Evolutionary conservation across 139 green algal genomes (phyloP), one percentile per base, ranked within the genome.

Genomic region (Tetradesmus obliquus): DNA sequence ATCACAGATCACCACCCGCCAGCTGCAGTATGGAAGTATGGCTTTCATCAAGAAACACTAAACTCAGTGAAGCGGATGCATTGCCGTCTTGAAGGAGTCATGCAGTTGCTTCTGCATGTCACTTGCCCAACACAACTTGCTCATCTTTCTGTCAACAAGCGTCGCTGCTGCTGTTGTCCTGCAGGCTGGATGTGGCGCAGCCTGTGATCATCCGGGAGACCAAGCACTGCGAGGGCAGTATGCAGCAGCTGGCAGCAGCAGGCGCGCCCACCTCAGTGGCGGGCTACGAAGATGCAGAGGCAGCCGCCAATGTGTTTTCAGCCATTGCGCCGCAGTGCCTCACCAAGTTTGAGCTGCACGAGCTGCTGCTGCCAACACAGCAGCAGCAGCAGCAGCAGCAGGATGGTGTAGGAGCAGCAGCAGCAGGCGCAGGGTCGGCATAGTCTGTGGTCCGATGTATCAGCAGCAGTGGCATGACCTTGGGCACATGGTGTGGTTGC

Each of bases 291-390:
- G 94, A 98, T 82, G 93, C 90, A 3, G 96, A 98, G 85, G 91
- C 90, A 2, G 93, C 96, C 5, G 88, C 95, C 13, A 71, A 90
- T 15, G 94, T 95, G 17, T 81, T 97, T 17, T 62, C 76, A 15
- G 96, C 96, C 4, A 93, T 96, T 6, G 96, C 96, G 2, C 96
- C 96, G 0, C 79, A 95, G n/a, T 96, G 96, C 1, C 88, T 97
- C 3, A 93, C 83, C n/a, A 87, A 91, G 51, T 94, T 95, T 55
- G 85, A 89, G 7, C 84, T 92, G 22, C 92, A 96, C 60, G 93
- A 93, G 84, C 82, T 97, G 81, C 24, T 91, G n/a, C 76, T 96
- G 55, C 80, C 81, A 19, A 13, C 51, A 10, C n/a, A 82, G 74
- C 24, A 54, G n/a, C 74, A 53, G 74, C 7, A 15, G 60, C 60